Evolutionary conservation across 768 basidiomycete genomes (phyloP), one percentile per base, ranked within the genome.

Genomic region (Mycena sanguinolenta): DNA sequence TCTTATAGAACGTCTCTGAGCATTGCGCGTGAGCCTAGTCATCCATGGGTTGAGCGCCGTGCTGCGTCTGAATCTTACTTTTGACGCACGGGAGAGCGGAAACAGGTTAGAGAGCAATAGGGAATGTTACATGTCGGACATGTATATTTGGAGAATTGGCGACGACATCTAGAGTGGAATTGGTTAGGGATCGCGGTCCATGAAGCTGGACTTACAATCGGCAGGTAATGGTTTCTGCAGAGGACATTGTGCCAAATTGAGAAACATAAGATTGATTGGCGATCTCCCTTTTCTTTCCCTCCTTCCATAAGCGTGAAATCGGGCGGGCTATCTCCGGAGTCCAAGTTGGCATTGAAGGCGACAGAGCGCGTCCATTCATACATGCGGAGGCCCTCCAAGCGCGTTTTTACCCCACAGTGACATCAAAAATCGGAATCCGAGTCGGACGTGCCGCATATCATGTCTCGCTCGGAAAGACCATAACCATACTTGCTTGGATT

Each of bases 91-190:
- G 88, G 83, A 32, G 92, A 91, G 52, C 91, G 89, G 81, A 94
- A 96, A 80, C 95, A 96, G 14, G 83, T 81, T 34, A 95, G 78
- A 30, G 93, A 93, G 81, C 95, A 96, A 75, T 96, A 96, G 0
- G 87, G 87, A 30, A 92, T 81, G 75, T 95, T 95, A 81, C 95
- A 96, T 36, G 84, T 85, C 27, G 95, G 92, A 72, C 95, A 96
- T 0, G 90, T 91, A 79, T 96, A 96, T 75, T 90, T 91, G 21
- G 93, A 88, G 72, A 93, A 86, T 74, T 94, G 91, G 75, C 92
- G 85, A 36, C 84, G 86, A 82, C 94, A 96, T 74, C 94, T 96
- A 69, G 17, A 72, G 66, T 57, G 61, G 25, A 21, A 62, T 36
- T 61, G 50, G 14, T 34, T 21, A 21, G 44, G 13, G 7, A 6